phyloP scores from a whole-genome alignment of 192 early-diverging fungal species.

The Coemansia sp. region DNA sequence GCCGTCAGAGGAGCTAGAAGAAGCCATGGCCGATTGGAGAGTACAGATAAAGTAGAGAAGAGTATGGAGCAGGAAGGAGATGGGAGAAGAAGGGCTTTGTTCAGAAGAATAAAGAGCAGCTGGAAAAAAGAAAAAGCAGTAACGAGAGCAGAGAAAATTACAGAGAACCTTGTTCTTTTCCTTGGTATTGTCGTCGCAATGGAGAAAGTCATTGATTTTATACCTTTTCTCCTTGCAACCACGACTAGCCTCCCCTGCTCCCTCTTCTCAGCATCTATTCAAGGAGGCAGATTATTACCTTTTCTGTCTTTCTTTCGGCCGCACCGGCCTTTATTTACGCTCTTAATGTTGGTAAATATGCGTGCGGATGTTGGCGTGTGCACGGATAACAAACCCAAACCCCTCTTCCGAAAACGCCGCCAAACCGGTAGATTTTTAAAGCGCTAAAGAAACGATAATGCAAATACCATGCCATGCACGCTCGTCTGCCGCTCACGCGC shows the following conservation, averaged over 20 bases:
- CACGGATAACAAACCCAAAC: not conserved
- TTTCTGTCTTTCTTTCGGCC: too few species aligned
- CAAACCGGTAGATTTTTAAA: not conserved
- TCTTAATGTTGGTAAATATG: not conserved
- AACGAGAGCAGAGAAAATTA: too few species aligned
- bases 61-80: not conserved
- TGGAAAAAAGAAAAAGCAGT: not conserved
- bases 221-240: too few species aligned
- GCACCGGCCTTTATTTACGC: too few species aligned
- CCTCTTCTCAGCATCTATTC: too few species aligned
- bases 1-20: conserved; percentile 24
- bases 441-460: not conserved
- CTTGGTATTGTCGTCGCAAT: too few species aligned
- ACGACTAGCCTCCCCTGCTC: too few species aligned
- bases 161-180: too few species aligned
- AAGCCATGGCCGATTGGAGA: not conserved
- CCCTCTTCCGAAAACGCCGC: conserved; percentile 8
- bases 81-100: too few species aligned
- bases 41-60: not conserved
- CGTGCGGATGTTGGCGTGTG: not conserved
- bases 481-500: conserved; percentile 8
- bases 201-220: too few species aligned
- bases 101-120: not conserved
- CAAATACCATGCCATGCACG: not conserved
- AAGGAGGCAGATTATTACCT: too few species aligned